Evolutionary conservation across 2,329 filamentous ascomycete species (phyloP).

Genomic region (Trichophyton verrucosum): DNA sequence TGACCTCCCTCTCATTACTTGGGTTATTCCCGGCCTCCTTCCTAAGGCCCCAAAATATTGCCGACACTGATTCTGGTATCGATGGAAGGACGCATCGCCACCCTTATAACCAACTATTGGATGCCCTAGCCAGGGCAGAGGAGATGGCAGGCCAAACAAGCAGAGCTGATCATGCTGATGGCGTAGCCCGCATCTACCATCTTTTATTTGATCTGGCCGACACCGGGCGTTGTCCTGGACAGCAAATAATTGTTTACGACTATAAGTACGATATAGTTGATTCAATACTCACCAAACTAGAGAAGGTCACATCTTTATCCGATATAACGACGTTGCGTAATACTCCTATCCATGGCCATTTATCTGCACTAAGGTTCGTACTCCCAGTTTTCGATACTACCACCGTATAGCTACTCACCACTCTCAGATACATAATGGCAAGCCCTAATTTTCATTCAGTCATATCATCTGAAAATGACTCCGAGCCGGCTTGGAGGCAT

Average conservation of each 20-base stretch:
- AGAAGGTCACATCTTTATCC: slow-evolving; percentile 47
- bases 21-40: slow-evolving; percentile 25
- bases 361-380: slow-evolving; percentile 51
- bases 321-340: slow-evolving; percentile 56
- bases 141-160: slow-evolving; percentile 47
- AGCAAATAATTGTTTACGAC: slow-evolving; percentile 19
- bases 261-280: slow-evolving; percentile 42
- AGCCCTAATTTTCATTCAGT: slow-evolving; percentile 27
- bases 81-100: not conserved
- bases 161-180: slow-evolving; percentile 84
- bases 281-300: slow-evolving; percentile 48
- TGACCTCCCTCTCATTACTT: slow-evolving; percentile 37
- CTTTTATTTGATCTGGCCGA: slow-evolving; percentile 51
- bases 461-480: slow-evolving; percentile 19
- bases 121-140: slow-evolving; percentile 26
- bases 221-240: slow-evolving; percentile 18
- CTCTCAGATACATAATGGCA: slow-evolving; percentile 38
- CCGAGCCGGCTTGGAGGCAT: slow-evolving; percentile 20
- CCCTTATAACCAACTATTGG: slow-evolving; percentile 16
- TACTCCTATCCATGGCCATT: slow-evolving; percentile 56
- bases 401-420: not conserved
- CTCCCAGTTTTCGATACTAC: too few relatives aligned
- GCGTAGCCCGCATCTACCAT: slow-evolving; percentile 64
- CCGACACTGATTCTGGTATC: not conserved
- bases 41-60: slow-evolving; percentile 8